Percentiles rank a stretch among this genome's conserved stretches.
Evolutionary conservation across 1,284 basidiomycete species (phyloP).

Genomic region (Puccinia hordei): DNA sequence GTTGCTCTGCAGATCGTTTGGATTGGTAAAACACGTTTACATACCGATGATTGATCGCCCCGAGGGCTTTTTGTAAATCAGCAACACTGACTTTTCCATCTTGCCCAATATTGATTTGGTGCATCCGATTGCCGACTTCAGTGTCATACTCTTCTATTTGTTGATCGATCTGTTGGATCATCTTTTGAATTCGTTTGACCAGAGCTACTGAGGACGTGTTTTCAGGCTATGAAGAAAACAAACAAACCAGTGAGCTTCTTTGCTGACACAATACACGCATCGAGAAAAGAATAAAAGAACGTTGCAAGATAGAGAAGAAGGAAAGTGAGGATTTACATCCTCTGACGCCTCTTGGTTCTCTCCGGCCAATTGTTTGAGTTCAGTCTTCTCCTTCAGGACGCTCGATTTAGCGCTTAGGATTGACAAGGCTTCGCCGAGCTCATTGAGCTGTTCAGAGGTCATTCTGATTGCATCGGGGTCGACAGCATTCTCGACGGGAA

Average conservation of each 20-base stretch:
- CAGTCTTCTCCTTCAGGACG: constrained; percentile 91
- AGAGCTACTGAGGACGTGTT: constrained; percentile 66
- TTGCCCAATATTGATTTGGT: constrained; percentile 88
- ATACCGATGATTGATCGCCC: constrained; percentile 80
- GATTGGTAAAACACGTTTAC: neutral
- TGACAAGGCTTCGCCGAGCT: constrained; percentile 87
- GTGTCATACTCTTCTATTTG: constrained; percentile 82
- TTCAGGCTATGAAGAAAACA: constrained; percentile 30
- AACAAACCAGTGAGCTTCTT: neutral
- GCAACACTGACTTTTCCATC: constrained; percentile 88
- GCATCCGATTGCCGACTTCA: constrained; percentile 84
- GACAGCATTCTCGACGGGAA: constrained; percentile 52
- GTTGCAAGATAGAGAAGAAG: neutral
- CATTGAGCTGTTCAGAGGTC: constrained; percentile 93
- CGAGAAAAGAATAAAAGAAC: neutral
- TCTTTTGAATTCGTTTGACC: constrained; percentile 88
- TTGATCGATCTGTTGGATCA: constrained; percentile 93
- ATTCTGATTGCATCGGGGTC: constrained; percentile 77
- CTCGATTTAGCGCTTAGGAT: constrained; percentile 93
- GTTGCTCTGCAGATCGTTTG: neutral
- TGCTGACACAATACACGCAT: neutral
- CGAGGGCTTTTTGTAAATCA: constrained; percentile 85
- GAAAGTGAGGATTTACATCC: constrained; percentile 18
- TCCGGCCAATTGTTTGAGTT: constrained; percentile 83
- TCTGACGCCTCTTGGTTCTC: constrained; percentile 77